Base-by-base conservation (phyloP, 305 asterid genomes). In the Lippia alba region DNA sequence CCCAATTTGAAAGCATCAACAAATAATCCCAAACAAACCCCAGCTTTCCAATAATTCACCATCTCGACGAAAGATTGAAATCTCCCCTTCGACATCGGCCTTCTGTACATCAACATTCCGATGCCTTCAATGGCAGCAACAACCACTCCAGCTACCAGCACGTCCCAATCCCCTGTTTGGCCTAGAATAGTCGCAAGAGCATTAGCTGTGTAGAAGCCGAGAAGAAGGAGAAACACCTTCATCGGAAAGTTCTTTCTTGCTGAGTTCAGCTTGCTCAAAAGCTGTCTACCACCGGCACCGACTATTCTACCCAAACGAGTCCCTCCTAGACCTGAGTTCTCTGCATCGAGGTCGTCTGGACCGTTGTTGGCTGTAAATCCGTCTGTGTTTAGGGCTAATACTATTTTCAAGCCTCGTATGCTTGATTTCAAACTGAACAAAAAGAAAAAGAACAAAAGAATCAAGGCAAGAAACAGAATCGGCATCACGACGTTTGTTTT, bases 161-260 rank as follows among this genome's bases (percentile, higher is more conserved):
- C 99, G 59, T 94, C 99, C 99, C 99, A 94, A 74, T 94, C 97
- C 1, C 99, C 96, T 0, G 99, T 94, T 79, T 94, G 99, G 61
- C 99, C 99, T 1, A 94, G 89, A 83, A 91, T 89, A 0, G 99
- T 94, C 16, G 99, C 96, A 67, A 94, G 86, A 40, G 96, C 97
- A 55, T 94, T 94, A 40, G 97, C 99, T 0, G 96, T 91, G 87
- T 94, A 94, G 86, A 94, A 94, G 11, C 99, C 99, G 1, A 94
- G 78, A 36, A 94, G 97, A 17, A 94, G 87, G 55, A 94, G 96
- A 78, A 94, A 91, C 50, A 91, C 84, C 76, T 94, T 94, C 85
- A 82, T 82, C 9, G 99, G 99, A 11, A 91, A 91, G 75, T 85
- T 84, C 76, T 89, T 88, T 68, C 96, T 78, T n/a, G 97, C 93